Base-by-base conservation (phyloP, 2,329 filamentous ascomycete species). In the Drechmeria coniospora region DNA sequence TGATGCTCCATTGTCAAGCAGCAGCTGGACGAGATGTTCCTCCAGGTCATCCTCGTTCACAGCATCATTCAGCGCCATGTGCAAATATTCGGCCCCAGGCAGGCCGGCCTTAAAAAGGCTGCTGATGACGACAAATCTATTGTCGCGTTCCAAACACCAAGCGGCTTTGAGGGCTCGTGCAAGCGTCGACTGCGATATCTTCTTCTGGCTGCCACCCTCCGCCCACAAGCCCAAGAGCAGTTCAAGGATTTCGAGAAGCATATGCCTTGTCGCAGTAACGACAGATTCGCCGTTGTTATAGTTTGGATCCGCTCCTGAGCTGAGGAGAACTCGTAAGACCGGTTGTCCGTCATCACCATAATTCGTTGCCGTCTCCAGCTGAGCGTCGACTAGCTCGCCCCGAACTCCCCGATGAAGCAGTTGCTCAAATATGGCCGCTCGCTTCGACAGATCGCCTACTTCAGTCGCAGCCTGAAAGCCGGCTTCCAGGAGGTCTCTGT, bases 381-480 rank as follows among this genome's bases (percentile, higher is more conserved):
- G 61, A 4, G 57, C 53, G 28, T 70, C 58, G 0, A 73, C 53
- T 1, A 59, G 52, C 8, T 68, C 63, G 2, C 65, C 64, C 0
- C 45, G 44, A 2, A 69, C 58, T 0, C 66, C 66, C 19, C 54
- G 54, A 8, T 58, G 49, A 0, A 74, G 43, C 2, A 74, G 50
- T 2, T 65, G 42, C 28, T 60, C 53, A 24, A 73, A 67, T 3
- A 72, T 50, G 14, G 54, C 53, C 0, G 58, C 59, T 2, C 66
- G 51, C 21, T 54, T 59, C 28, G 53, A 53, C 4, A 72, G 43
- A 32, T 70, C 61, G 2, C 57, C 46, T 2, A 70, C 51, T 28
- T 65, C 59, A 0, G 62, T 68, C 0, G 67, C 65, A 2, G 65
- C 66, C 33, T 69, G 61, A 24, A 73, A 72, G 0, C 61, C 65